Percentiles rank a stretch among this genome's conserved stretches.
phyloP scores from a whole-genome alignment of 306 rosid genomes.

The Lagenaria siceraria region DNA sequence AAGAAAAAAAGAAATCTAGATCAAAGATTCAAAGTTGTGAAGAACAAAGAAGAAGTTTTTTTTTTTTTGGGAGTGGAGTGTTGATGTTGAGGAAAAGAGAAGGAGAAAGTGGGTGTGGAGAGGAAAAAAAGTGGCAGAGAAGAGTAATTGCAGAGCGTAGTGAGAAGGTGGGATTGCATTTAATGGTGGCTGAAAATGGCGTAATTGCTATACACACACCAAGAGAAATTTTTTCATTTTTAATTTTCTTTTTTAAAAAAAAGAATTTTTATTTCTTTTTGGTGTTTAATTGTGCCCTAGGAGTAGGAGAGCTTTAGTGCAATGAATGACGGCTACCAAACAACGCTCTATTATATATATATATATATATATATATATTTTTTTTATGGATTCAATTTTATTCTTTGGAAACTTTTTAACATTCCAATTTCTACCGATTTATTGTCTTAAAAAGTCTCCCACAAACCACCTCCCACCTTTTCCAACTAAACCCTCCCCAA shows the following conservation, averaged over 20 bases:
- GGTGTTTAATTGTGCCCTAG: slow-evolving; percentile 4
- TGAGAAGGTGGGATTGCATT: slow-evolving; percentile 99
- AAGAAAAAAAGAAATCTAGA: not conserved
- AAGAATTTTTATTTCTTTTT: not conserved
- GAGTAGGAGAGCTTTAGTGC: not conserved
- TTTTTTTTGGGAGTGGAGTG: not conserved
- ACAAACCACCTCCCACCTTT: not conserved
- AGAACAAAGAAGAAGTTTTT: not conserved
- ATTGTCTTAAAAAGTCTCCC: not conserved
- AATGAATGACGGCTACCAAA: slow-evolving; percentile 16
- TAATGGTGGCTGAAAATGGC: slow-evolving; percentile 61
- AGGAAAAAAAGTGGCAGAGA: slow-evolving; percentile 40
- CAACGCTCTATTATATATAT: not conserved
- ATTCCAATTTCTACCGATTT: not conserved
- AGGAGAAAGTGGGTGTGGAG: slow-evolving; percentile 26
- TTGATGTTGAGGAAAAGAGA: not conserved
- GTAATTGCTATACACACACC: slow-evolving; percentile 40
- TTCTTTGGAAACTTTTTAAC: not conserved
- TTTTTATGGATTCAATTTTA: not conserved
- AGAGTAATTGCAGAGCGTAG: slow-evolving; percentile 91
- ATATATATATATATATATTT: not conserved
- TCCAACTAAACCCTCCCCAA: not conserved
- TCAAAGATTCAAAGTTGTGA: not conserved
- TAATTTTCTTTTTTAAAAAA: too few relatives aligned
- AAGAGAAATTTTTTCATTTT: too few relatives aligned